These are phyloP conservation scores for Asterochloris sp. DNA, from an alignment of 139 green algal species.

Conservation along the genomic window DNA sequence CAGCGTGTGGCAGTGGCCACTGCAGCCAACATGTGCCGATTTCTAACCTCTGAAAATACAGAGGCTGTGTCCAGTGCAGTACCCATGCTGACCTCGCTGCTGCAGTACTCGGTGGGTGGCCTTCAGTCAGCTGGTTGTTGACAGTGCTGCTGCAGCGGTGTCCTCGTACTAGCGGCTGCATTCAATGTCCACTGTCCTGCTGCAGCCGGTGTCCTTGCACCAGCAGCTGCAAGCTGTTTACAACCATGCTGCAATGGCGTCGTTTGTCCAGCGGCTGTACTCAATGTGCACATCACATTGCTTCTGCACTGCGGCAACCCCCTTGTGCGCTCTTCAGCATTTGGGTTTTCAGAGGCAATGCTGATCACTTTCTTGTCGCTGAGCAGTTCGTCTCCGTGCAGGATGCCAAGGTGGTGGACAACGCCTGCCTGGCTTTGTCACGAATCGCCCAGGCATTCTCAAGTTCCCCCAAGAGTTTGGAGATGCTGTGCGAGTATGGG, in stretches of 20 bases:
- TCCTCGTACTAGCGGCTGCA: no score
- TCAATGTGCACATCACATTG: background rate
- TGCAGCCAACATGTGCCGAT: slow-evolving; percentile 86
- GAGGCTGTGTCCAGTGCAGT: slow-evolving; percentile 62
- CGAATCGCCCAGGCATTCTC: slow-evolving; percentile 73
- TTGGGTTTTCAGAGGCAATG: no score
- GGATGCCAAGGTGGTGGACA: slow-evolving; percentile 87
- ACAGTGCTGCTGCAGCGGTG: no score
- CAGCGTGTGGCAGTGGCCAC: slow-evolving; percentile 87
- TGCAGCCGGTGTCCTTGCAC: no score
- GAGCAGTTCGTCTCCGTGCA: slow-evolving; percentile 6
- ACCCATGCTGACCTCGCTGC: slow-evolving; percentile 83
- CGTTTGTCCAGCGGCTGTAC: background rate
- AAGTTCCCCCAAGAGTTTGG: slow-evolving; percentile 39
- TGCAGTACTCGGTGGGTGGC: slow-evolving; percentile 66
- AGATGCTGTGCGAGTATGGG: slow-evolving; percentile 59
- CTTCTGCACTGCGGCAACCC: no score
- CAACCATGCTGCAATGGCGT: no score
- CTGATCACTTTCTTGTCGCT: no score
- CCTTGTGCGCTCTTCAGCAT: no score
- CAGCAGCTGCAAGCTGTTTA: no score
- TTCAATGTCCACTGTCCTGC: no score
- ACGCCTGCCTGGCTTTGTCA: slow-evolving; percentile 77
- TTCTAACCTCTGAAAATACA: slow-evolving; percentile 42
- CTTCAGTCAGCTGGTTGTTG: no score